Conservation (phyloP, 2,329 filamentous ascomycete genomes). For the Diaporthe velutina region DNA sequence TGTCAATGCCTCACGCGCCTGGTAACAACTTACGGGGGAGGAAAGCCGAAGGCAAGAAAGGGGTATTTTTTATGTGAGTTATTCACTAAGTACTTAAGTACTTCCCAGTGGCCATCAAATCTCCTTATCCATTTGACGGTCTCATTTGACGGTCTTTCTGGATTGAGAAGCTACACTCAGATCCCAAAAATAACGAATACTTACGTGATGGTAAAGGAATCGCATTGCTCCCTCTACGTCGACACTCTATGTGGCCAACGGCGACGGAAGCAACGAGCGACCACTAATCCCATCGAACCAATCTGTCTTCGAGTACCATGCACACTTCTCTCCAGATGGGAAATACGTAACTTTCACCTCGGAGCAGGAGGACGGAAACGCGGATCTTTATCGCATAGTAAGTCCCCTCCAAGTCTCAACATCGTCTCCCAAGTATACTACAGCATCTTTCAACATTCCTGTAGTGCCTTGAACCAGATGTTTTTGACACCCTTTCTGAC, state of each 20-base stretch:
- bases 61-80: constrained; percentile 37
- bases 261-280: constrained; percentile 54
- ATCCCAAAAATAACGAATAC: background rate
- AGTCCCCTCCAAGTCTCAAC: background rate
- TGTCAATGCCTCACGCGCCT: background rate
- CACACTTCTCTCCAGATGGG: constrained; percentile 53
- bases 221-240: constrained; percentile 41
- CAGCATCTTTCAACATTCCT: background rate
- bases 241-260: constrained; percentile 49
- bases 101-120: background rate
- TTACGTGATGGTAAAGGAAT: constrained; percentile 40
- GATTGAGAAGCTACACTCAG: background rate
- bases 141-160: too few relatives aligned
- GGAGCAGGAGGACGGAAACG: constrained; percentile 56
- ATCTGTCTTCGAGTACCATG: constrained; percentile 54
- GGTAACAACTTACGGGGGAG: background rate
- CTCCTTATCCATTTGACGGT: background rate
- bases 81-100: background rate
- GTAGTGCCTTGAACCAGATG: background rate
- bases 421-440: too few relatives aligned
- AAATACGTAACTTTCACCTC: constrained; percentile 55
- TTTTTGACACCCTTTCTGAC: too few relatives aligned
- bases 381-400: constrained; percentile 54
- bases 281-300: constrained; percentile 47
- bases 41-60: constrained; percentile 33